A percentile compares a stretch with the other conserved stretches of the same genome.
phyloP scores from a whole-genome alignment of 345 rosid species.

The Psidium friedrichsthalianum region DNA sequence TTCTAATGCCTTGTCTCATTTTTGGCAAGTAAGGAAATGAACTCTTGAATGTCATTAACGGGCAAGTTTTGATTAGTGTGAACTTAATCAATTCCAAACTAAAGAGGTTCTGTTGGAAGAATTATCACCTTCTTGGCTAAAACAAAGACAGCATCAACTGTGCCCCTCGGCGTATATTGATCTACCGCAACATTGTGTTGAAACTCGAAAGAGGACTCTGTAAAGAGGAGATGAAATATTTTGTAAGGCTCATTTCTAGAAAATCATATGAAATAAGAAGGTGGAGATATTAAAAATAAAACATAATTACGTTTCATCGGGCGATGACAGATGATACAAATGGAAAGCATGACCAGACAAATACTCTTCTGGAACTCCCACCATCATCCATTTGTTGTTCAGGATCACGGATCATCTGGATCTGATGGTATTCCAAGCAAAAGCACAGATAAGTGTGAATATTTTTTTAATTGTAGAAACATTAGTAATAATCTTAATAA shows the following conservation, averaged over 20 bases:
- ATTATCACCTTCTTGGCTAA: conserved; percentile 76
- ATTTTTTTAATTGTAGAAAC: background rate
- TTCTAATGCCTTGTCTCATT: background rate
- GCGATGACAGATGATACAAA: conserved; percentile 79
- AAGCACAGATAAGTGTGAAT: background rate
- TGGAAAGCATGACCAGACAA: conserved; percentile 90
- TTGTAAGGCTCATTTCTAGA: background rate
- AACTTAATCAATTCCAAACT: background rate
- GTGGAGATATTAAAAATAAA: background rate
- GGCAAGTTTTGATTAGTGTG: background rate
- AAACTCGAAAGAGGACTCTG: conserved; percentile 89
- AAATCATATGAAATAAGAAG: background rate
- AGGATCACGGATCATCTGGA: conserved; percentile 83
- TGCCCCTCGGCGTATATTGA: conserved; percentile 96
- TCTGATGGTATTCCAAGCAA: conserved; percentile 17
- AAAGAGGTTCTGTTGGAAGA: background rate
- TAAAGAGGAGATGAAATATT: background rate
- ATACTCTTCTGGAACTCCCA: conserved; percentile 85
- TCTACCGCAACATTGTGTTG: conserved; percentile 98
- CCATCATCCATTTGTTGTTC: conserved; percentile 70
- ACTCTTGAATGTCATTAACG: background rate
- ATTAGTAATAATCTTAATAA: background rate
- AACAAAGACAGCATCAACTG: conserved; percentile 77
- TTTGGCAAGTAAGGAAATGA: background rate
- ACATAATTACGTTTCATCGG: conserved; percentile 63